Evolutionary conservation across 2,329 filamentous ascomycete species (phyloP), one percentile per base, ranked within the genome.

Genomic region (Colletotrichum cordylinicola): DNA sequence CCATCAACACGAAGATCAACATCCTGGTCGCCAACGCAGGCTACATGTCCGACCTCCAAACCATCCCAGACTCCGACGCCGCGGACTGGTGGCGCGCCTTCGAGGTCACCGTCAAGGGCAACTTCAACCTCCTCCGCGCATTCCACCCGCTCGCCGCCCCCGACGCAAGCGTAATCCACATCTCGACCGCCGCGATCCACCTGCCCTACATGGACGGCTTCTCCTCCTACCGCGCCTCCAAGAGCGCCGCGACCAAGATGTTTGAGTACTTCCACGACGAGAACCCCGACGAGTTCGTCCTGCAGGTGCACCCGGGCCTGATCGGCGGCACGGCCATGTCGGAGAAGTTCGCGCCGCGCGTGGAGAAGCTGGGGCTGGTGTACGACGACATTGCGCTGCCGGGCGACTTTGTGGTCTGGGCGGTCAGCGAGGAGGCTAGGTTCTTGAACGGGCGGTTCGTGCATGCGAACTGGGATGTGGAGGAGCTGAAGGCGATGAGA

Each of bases 391-490:
- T 74, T 15, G 73, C 65, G n/a, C 78, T 85, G 13, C 78, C 84
- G 1, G 84, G 76, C 4, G 75, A 85, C 62, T 89, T 89, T 77
- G 74, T 80, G 4, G 82, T 88, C 6, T 89, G 88, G 88, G 79
- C 86, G 18, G 82, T 85, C 0, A 86, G 84, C 35, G 78, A 83
- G 2, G 87, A 90, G 77, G 87, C 88, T 0, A 78, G 74, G 6
- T 90, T 90, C 74, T 77, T 90, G 52, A 86, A 84, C 43, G 82
- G 85, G 2, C 87, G 86, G 35, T 86, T 87, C 18, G 78, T 89
- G 1, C 89, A 86, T 84, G 83, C 84, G 12, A 87, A 87, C n/a
- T 90, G 88, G 88, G 89, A 90, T 79, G 84, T 89, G 0, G 84
- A 88, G 33, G 88, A 90, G 77, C 82, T 90, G 31, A 86, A 86